Conservation (phyloP, 2,329 filamentous ascomycete species). For the Dothiorella sarmentorum region DNA sequence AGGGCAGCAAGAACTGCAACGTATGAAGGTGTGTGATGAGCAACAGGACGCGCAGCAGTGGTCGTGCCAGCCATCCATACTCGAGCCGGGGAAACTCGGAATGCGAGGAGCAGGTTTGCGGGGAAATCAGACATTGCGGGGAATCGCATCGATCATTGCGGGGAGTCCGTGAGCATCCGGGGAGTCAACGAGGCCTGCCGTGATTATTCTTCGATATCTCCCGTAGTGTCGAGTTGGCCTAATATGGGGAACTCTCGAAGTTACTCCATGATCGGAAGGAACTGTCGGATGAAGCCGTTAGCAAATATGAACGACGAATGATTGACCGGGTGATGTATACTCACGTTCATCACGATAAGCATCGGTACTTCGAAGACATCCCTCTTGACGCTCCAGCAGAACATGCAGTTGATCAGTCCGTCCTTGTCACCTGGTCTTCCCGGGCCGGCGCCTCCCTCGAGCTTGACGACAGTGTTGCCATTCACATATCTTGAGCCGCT, state of each 20-base stretch:
- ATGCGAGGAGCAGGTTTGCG: conserved; percentile 5
- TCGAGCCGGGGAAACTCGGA: conserved; percentile 1
- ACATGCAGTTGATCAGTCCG: conserved; percentile 90
- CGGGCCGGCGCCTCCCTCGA: conserved; percentile 59
- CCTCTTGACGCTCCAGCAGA: conserved; percentile 94
- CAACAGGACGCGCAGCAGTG: conserved; percentile 1
- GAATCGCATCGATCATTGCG: conserved; percentile 1
- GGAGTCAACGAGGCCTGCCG: not conserved
- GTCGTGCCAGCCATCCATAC: conserved; percentile 4
- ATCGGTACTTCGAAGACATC: conserved; percentile 98
- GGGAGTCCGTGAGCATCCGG: conserved; percentile 5
- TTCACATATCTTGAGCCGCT: not conserved
- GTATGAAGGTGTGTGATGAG: not conserved
- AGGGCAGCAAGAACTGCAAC: not conserved
- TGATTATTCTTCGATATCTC: not conserved
- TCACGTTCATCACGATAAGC: conserved; percentile 97
- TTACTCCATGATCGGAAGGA: conserved; percentile 14
- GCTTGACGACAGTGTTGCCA: conserved; percentile 12
- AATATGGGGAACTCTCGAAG: not conserved
- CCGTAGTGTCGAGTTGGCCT: conserved; percentile 6
- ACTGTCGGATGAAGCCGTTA: conserved; percentile 7
- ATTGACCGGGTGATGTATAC: conserved; percentile 39
- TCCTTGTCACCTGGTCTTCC: conserved; percentile 75
- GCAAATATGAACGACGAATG: not conserved
- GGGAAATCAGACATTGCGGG: conserved; percentile 11